Evolutionary conservation across 108 stramenopile species (phyloP), one percentile per base, ranked within the genome.

Genomic region (Thalassiosira profunda): DNA sequence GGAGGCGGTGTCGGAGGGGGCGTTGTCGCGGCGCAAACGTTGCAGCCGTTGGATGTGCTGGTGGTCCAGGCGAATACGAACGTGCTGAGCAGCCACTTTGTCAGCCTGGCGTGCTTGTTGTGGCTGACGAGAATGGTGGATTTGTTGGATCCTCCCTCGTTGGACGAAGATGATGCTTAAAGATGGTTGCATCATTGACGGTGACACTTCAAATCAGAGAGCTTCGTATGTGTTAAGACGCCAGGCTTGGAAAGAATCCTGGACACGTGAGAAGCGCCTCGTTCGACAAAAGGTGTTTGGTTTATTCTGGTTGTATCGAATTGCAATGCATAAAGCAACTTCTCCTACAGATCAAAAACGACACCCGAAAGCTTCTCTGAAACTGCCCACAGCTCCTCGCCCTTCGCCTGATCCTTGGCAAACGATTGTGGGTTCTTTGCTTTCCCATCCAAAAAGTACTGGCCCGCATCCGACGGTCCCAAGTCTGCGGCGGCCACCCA

Each of bases 51-150:
- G 56, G 95, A 96, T 65, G 84, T 96, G 8, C 74, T 96, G 53
- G 82, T 96, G 24, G 91, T 96, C 6, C 97, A 97, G 75, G 97
- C 94, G 37, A 97, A 96, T 83, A 96, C 95, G 25, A 97, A 97
- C 71, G 86, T 92, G 21, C 70, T 97, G 37, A 76, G 90, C 25
- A 91, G 89, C 66, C 97, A 97, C 67, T 94, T 96, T 84, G 63
- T 83, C 29, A 92, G 92, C 53, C 65, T 96, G 55, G 82, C 77
- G 35, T 83, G 80, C 36, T 71, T 83, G 18, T 61, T 97, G 45
- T 93, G 80, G 74, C 63, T 91, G 66, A 77, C 79, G 9, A 70
- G 80, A 31, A 74, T 69, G 40, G 54, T 94, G 14, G 81, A 76
- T 33, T 58, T 74, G 42, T 66, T 94, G 55, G 86, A 93, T 72